Percentiles rank a stretch among this genome's conserved stretches.
These are phyloP conservation scores for Metschnikowia peoriensis DNA, from an alignment of 805 yeast species.

Conservation along the genomic window DNA sequence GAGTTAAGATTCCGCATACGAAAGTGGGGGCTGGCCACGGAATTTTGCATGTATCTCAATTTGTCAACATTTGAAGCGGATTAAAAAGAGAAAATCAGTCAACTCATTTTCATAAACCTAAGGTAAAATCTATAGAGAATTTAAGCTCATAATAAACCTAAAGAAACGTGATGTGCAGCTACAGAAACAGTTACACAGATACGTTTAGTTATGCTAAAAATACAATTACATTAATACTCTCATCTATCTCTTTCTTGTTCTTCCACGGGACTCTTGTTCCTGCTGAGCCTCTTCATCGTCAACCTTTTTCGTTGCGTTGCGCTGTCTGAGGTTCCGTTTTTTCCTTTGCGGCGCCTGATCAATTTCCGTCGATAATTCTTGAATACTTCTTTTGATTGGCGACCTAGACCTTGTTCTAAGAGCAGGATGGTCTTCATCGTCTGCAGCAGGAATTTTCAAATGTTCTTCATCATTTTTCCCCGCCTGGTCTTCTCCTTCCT, in stretches of 20 bases:
- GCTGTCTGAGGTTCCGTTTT: slow-evolving; percentile 9
- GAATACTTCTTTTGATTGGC: slow-evolving; percentile 19
- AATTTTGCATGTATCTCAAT: too few relatives aligned
- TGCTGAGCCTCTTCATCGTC: slow-evolving; percentile 3
- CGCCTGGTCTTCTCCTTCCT: neutral
- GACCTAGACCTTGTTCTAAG: slow-evolving; percentile 19
- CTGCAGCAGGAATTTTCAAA: neutral
- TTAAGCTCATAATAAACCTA: too few relatives aligned
- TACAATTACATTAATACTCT: neutral
- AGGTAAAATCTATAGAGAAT: too few relatives aligned
- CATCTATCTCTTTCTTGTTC: slow-evolving; percentile 10
- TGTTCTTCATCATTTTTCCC: neutral
- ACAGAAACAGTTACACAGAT: too few relatives aligned
- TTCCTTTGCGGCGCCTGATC: slow-evolving; percentile 15
- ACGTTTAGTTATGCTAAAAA: too few relatives aligned
- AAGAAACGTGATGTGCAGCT: too few relatives aligned
- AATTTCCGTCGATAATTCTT: slow-evolving; percentile 18
- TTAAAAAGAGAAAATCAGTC: too few relatives aligned
- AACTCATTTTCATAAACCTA: too few relatives aligned
- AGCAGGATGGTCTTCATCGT: slow-evolving; percentile 17
- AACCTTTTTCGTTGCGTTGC: slow-evolving; percentile 3
- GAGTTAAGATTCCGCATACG: too few relatives aligned
- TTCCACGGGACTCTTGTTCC: slow-evolving; percentile 11
- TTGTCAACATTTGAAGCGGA: too few relatives aligned
- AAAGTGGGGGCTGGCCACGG: too few relatives aligned